Conservation (phyloP, 2,329 filamentous ascomycete genomes). For the Lojkania enalia region DNA sequence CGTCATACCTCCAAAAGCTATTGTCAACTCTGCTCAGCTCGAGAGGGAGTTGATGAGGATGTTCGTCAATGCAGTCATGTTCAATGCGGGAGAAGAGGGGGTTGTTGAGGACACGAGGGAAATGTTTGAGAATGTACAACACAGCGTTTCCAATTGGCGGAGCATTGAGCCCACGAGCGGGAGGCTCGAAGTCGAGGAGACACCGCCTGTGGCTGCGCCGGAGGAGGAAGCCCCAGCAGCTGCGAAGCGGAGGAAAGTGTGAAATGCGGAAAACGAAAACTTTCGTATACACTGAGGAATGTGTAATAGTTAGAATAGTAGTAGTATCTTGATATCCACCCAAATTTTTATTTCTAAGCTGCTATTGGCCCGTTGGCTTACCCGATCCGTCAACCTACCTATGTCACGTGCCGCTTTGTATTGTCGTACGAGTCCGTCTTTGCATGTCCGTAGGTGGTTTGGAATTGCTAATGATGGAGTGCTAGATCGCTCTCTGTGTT, state of each 20-base stretch:
- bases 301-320: too few relatives aligned
- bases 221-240: conserved; percentile 30
- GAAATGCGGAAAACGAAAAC: too few relatives aligned
- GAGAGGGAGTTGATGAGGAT: conserved; percentile 94
- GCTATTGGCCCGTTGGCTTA: too few relatives aligned
- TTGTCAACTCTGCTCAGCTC: conserved; percentile 90
- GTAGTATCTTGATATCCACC: too few relatives aligned
- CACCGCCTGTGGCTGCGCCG: conserved; percentile 17
- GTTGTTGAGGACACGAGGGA: conserved; percentile 84
- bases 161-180: conserved; percentile 62
- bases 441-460: too few relatives aligned
- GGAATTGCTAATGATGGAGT: too few relatives aligned
- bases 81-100: conserved; percentile 88
- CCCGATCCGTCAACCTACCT: too few relatives aligned
- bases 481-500: too few relatives aligned
- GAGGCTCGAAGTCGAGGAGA: conserved; percentile 35
- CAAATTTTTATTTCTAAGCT: too few relatives aligned
- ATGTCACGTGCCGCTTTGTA: too few relatives aligned
- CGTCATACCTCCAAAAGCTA: conserved; percentile 80
- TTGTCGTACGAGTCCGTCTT: too few relatives aligned
- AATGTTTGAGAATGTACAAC: conserved; percentile 88
- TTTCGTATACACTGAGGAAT: background rate
- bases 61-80: conserved; percentile 99
- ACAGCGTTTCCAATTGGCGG: conserved; percentile 73
- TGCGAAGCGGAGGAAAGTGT: conserved; percentile 36